These are phyloP conservation scores for Allium sativum DNA, from an alignment of 106 monocot species.

Conservation along the genomic window DNA sequence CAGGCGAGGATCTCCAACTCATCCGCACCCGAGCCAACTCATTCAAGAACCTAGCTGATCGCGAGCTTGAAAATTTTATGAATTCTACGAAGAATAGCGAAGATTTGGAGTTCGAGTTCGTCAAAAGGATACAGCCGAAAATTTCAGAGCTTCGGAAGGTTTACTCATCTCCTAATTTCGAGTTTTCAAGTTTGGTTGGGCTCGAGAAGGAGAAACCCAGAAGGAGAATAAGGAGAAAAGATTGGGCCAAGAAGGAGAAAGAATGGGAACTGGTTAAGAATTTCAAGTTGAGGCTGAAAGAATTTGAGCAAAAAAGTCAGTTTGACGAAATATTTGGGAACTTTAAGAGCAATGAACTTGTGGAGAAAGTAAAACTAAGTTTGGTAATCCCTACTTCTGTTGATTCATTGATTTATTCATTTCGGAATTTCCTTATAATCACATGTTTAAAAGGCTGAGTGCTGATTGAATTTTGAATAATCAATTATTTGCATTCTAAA, in stretches of 20 bases:
- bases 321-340: conserved; percentile 58
- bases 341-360: conserved; percentile 60
- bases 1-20: conserved; percentile 64
- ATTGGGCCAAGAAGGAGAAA: conserved; percentile 15
- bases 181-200: conserved; percentile 27
- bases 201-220: conserved; percentile 13
- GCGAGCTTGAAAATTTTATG: conserved; percentile 90
- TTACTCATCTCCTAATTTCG: conserved; percentile 64
- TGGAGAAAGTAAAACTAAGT: conserved; percentile 77
- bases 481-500: too few species aligned
- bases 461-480: too few species aligned
- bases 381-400: conserved; percentile 30
- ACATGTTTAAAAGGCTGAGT: too few species aligned
- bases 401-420: too few species aligned
- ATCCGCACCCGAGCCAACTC: conserved; percentile 70
- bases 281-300: conserved; percentile 60
- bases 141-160: conserved; percentile 56
- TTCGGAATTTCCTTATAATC: too few species aligned
- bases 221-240: conserved; percentile 14
- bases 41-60: conserved; percentile 69
- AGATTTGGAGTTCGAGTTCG: conserved; percentile 74
- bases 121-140: conserved; percentile 83
- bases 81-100: conserved; percentile 32
- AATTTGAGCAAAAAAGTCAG: conserved; percentile 75
- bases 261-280: conserved; percentile 68